A percentile compares a stretch with the other conserved stretches of the same genome.
These are phyloP conservation scores for Talaromyces thailandensis DNA, from an alignment of 495 filamentous ascomycete genomes.

Conservation along the genomic window DNA sequence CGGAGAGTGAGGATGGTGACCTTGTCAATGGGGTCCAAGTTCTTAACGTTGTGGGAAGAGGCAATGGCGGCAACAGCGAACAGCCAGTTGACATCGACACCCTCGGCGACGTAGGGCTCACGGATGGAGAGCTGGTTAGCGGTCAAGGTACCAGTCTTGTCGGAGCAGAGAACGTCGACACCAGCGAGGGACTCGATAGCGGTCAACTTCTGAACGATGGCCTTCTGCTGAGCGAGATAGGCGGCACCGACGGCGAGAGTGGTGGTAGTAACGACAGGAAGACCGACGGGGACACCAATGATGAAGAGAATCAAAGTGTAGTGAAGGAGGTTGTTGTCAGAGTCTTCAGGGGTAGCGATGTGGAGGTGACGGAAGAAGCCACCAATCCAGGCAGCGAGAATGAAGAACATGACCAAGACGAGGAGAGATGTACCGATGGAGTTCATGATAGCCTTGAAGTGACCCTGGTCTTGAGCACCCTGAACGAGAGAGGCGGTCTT, in stretches of 20 bases:
- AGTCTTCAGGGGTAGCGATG: conserved; percentile 52
- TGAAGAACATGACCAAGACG: conserved; percentile 65
- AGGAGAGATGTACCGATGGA: conserved; percentile 65
- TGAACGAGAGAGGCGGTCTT: conserved; percentile 62
- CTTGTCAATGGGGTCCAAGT: conserved; percentile 70
- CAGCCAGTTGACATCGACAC: conserved; percentile 73
- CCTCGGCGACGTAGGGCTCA: conserved; percentile 66
- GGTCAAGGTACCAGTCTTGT: conserved; percentile 73
- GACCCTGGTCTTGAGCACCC: conserved; percentile 61
- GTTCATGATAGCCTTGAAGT: conserved; percentile 81
- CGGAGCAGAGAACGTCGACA: conserved; percentile 69
- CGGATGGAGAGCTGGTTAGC: conserved; percentile 69
- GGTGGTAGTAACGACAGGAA: conserved; percentile 66
- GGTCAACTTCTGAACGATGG: conserved; percentile 68
- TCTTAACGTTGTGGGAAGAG: conserved; percentile 70
- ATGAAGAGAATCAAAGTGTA: conserved; percentile 62
- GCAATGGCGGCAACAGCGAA: conserved; percentile 68
- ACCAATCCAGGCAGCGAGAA: conserved; percentile 64
- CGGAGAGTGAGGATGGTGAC: conserved; percentile 66
- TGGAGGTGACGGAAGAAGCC: conserved; percentile 65
- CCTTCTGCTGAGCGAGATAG: conserved; percentile 65
- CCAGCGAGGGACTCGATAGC: conserved; percentile 69
- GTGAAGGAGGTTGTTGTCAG: conserved; percentile 48
- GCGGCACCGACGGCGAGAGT: conserved; percentile 68
- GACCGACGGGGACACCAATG: conserved; percentile 69